Percentiles rank a stretch among this genome's conserved stretches.
phyloP scores from a whole-genome alignment of 2,329 filamentous ascomycete species.

The Scedosporium boydii region DNA sequence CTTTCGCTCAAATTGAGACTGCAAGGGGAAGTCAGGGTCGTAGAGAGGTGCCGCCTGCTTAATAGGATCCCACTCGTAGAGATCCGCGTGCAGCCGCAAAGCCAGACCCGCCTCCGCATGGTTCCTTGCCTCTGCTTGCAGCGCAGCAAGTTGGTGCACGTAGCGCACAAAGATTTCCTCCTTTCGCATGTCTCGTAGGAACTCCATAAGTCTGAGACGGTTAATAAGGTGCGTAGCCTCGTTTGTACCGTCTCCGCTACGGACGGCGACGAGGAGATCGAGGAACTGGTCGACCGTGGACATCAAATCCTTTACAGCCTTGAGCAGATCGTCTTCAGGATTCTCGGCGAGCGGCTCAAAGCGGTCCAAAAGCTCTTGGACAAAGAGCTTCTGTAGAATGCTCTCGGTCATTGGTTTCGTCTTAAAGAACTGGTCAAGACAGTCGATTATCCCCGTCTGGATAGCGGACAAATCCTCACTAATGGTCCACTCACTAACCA shows the following conservation, averaged over 20 bases:
- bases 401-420: slow-evolving; percentile 79
- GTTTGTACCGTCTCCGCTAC: slow-evolving; percentile 62
- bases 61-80: slow-evolving; percentile 82
- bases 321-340: slow-evolving; percentile 51
- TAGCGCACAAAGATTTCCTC: slow-evolving; percentile 96
- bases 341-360: slow-evolving; percentile 63
- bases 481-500: slow-evolving; percentile 94
- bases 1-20: slow-evolving; percentile 85
- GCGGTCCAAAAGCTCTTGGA: slow-evolving; percentile 71
- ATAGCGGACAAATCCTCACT: slow-evolving; percentile 87
- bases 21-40: slow-evolving; percentile 71
- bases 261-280: slow-evolving; percentile 81
- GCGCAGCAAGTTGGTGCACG: slow-evolving; percentile 77
- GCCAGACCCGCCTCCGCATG: slow-evolving; percentile 83
- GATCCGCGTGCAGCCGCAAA: slow-evolving; percentile 79
- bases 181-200: slow-evolving; percentile 91
- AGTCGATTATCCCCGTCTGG: slow-evolving; percentile 94
- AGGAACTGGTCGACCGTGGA: slow-evolving; percentile 82
- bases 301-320: slow-evolving; percentile 69
- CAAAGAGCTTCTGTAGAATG: slow-evolving; percentile 85
- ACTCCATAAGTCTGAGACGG: slow-evolving; percentile 86
- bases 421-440: slow-evolving; percentile 83
- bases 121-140: slow-evolving; percentile 69
- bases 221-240: slow-evolving; percentile 81
- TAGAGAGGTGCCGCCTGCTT: slow-evolving; percentile 54